phyloP scores from a whole-genome alignment of 2,329 filamentous ascomycete species.

The Endothia cerciana region DNA sequence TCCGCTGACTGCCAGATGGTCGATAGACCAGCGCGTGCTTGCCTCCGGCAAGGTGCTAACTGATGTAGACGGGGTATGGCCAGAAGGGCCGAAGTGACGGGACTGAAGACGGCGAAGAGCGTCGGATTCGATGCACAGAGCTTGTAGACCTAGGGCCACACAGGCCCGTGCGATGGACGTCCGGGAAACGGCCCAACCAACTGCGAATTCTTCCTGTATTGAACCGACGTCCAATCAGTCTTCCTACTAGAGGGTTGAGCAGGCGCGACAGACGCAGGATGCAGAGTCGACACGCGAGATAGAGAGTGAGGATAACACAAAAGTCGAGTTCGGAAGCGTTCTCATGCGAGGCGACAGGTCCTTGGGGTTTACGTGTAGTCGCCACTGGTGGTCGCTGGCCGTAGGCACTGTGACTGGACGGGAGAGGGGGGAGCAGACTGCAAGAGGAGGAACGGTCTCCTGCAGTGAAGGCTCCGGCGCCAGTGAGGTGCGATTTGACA shows the following conservation, averaged over 20 bases:
- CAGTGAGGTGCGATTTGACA: conserved; percentile 9
- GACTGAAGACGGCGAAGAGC: not conserved
- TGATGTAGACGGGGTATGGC: not conserved
- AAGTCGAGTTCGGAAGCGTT: conserved; percentile 18
- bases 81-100: not conserved
- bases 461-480: conserved; percentile 15
- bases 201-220: not conserved
- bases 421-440: conserved; percentile 17
- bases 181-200: not conserved
- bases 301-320: conserved; percentile 4
- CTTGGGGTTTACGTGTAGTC: conserved; percentile 9
- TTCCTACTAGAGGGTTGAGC: not conserved
- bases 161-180: not conserved
- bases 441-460: conserved; percentile 14
- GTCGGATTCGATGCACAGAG: conserved; percentile 7
- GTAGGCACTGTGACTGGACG: conserved; percentile 15
- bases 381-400: conserved; percentile 17
- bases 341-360: not conserved
- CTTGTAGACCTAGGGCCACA: not conserved
- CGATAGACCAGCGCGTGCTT: not conserved
- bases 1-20: not conserved
- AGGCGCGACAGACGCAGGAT: not conserved
- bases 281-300: conserved; percentile 16
- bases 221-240: conserved; percentile 8
- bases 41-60: not conserved